Base-by-base conservation (phyloP, 495 filamentous ascomycete species). In the Haplographium delicatum region DNA sequence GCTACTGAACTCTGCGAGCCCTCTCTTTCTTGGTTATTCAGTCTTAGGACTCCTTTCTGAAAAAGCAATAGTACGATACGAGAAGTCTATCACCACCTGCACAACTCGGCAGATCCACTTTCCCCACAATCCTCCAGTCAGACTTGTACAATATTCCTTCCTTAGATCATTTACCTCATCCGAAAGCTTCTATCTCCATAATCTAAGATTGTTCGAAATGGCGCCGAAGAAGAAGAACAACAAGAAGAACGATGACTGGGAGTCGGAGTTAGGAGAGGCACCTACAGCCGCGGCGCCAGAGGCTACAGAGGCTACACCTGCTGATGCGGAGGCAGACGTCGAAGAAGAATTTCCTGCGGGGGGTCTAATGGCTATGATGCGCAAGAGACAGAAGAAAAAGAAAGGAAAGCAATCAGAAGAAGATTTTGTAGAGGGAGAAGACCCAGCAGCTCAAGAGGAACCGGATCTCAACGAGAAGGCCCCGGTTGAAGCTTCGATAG, bases 331-430 rank as follows among this genome's bases (percentile, higher is more conserved):
- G 35, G 68, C 62, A 19, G 74, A 70, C 13, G 68, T 65, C 20
- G 80, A 77, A 18, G 66, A 67, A 3, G 70, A 69, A 13, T 65
- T 61, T n/a, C 69, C 69, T 3, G 74, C 64, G 22, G 82, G 78
- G 44, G 89, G 88, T 38, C 76, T 97, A 34, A 84, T 96, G 77
- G 88, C 83, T 47, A 81, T 89, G 46, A 73, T 95, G 68, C 83
- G 86, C 67, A 95, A 95, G 76, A 89, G 87, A 65, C 83, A 83
- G 62, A 85, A 81, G 65, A 95, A 93, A 75, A 89, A 91, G 67
- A 87, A 87, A 66, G 93, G 91, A 80, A 96, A 95, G 77, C 80
- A 89, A 65, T 68, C 55, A 16, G 64, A 91, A 35, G 86, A 91
- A 33, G 85, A 93, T 54, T 84, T 83, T 37, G 76, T 84, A 25